Evolutionary conservation across 2,329 filamentous ascomycete species (phyloP), one percentile per base, ranked within the genome.

Genomic region (Curvularia hawaiiensis): DNA sequence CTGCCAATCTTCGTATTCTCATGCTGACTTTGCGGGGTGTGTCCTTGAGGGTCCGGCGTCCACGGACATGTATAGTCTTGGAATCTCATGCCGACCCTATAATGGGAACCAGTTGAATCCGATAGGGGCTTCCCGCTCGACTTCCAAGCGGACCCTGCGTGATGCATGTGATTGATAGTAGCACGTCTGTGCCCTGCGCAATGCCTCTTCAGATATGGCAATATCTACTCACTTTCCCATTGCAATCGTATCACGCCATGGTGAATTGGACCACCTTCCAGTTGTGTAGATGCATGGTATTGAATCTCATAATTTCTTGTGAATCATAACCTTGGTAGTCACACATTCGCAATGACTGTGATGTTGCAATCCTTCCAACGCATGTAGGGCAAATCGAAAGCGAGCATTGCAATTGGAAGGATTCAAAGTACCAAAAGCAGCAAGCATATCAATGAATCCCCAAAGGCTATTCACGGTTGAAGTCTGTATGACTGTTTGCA

Each of bases 1-100:
- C 52, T 55, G 52, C 30, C 40, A 38, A 46, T 51, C 56, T 39
- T 50, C 45, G 52, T 48, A 46, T 43, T 50, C 26, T 53, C 51
- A 55, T 55, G 31, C 14, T 38, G 16, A 9, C 41, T 49, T 41
- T 20, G 50, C 43, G 39, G 46, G 51, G 52, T 40, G 22, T 30
- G 44, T 40, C 46, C 55, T 46, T 54, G 51, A 28, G 22, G 33
- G 22, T 38, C 30, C 24, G 41, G 40, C 30, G 16, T 14, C 33
- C 14, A 35, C 7, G 14, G 33, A n/a, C 33, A 35, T n/a, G n/a
- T n/a, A 12, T 35, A n/a, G 33, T 14, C 33, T 12, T 35, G 33
- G 31, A 33, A 33, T 3, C 12, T 33, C 4, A 14, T 12, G 10
- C 31, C 31, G 31, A 12, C 31, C 31, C 31, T 33, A 14, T 14